Evolutionary conservation across 2,329 filamentous ascomycete species (phyloP).

Genomic region (Colletotrichum orchidophilum): DNA sequence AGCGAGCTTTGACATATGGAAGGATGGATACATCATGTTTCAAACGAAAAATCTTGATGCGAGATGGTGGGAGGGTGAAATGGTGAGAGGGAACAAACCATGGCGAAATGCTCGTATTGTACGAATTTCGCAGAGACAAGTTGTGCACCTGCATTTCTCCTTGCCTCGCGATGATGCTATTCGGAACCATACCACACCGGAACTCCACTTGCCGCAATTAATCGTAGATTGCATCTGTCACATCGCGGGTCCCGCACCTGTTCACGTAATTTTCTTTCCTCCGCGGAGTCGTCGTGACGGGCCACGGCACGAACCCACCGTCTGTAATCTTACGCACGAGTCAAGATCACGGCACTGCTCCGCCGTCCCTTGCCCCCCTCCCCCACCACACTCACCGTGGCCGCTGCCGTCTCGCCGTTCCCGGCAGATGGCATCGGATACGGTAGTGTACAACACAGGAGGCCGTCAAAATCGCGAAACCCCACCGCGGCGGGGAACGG

Average conservation of each 20-base stretch:
- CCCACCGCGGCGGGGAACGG: not conserved
- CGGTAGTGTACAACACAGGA: too few relatives aligned
- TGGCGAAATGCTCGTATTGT: too few relatives aligned
- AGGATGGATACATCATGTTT: not conserved
- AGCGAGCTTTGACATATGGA: not conserved
- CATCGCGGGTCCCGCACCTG: not conserved
- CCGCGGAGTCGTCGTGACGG: too few relatives aligned
- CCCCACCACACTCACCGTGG: too few relatives aligned
- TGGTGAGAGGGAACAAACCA: not conserved
- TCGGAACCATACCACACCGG: constrained; percentile 19
- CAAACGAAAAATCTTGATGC: not conserved
- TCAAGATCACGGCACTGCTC: not conserved
- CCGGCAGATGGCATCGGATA: not conserved
- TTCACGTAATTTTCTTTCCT: not conserved
- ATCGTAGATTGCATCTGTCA: not conserved
- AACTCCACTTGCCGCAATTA: constrained; percentile 26
- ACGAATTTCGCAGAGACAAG: not conserved
- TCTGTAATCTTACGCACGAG: not conserved
- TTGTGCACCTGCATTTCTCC: not conserved
- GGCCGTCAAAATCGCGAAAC: not conserved
- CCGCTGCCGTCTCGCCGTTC: not conserved
- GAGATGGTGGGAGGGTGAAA: not conserved
- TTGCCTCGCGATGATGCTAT: constrained; percentile 26
- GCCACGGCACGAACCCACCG: not conserved
- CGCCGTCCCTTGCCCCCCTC: too few relatives aligned